These are phyloP conservation scores for Radiomyces spectabilis DNA, from an alignment of 192 early-diverging fungal genomes.

Conservation along the genomic window DNA sequence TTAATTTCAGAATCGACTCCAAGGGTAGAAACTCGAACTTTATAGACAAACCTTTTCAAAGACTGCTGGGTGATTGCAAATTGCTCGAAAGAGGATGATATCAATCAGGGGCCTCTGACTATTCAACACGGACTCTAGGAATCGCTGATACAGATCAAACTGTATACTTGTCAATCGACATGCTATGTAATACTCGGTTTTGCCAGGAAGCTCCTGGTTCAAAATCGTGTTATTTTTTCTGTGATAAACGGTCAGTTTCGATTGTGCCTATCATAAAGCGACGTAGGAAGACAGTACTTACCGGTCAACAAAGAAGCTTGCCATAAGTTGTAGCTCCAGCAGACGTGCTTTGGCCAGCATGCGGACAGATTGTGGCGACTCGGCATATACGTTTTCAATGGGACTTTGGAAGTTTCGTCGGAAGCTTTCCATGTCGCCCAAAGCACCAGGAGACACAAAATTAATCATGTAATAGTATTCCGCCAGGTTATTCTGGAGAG, in stretches of 20 bases:
- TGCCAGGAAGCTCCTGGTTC: constrained; percentile 52
- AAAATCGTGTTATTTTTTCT: constrained; percentile 46
- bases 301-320: constrained; percentile 56
- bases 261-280: neutral
- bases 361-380: constrained; percentile 26
- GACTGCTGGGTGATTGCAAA: constrained; percentile 64
- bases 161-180: constrained; percentile 55
- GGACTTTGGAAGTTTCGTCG: constrained; percentile 47
- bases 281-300: constrained; percentile 5
- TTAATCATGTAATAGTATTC: constrained; percentile 81
- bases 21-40: too few species aligned
- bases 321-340: constrained; percentile 54
- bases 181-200: constrained; percentile 64
- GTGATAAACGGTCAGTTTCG: neutral
- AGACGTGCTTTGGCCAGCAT: constrained; percentile 23
- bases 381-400: constrained; percentile 52
- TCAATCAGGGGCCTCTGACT: constrained; percentile 7
- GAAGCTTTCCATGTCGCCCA: constrained; percentile 53
- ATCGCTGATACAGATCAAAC: constrained; percentile 36
- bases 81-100: constrained; percentile 22
- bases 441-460: constrained; percentile 55
- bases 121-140: neutral
- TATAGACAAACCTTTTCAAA: constrained; percentile 24
- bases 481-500: constrained; percentile 75
- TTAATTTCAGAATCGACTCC: neutral